Evolutionary conservation across 192 early-diverging fungal species (phyloP).

Genomic region (Entomortierella lignicola): DNA sequence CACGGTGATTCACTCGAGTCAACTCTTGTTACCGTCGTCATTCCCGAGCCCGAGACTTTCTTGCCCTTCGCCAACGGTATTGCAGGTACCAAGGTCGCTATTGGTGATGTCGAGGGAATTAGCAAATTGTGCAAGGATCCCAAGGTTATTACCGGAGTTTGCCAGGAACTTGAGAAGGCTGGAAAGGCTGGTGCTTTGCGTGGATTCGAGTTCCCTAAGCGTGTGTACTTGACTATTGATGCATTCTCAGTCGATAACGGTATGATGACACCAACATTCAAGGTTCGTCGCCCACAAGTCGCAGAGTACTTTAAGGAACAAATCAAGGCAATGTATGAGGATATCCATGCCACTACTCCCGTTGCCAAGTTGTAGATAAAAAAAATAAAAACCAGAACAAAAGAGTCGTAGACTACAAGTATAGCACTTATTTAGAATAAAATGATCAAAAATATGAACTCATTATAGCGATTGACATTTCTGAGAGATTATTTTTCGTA

Average conservation of each 20-base stretch:
- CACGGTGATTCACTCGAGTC: slow-evolving; percentile 63
- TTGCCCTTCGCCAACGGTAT: slow-evolving; percentile 58
- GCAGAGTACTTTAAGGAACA: slow-evolving; percentile 70
- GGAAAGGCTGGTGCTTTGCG: slow-evolving; percentile 61
- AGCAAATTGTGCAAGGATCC: slow-evolving; percentile 62
- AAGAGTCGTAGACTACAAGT: too few species aligned
- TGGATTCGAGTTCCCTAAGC: slow-evolving; percentile 85
- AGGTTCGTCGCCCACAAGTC: slow-evolving; percentile 86
- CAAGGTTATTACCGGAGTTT: slow-evolving; percentile 61
- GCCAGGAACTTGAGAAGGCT: slow-evolving; percentile 63
- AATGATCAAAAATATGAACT: too few species aligned
- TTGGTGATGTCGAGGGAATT: slow-evolving; percentile 52
- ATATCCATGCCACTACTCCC: slow-evolving; percentile 46
- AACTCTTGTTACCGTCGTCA: slow-evolving; percentile 61
- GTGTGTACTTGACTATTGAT: slow-evolving; percentile 75
- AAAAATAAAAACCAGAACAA: slow-evolving; percentile 6
- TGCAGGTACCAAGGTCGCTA: slow-evolving; percentile 25
- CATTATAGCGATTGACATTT: too few species aligned
- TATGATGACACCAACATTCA: slow-evolving; percentile 94
- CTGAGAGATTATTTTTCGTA: too few species aligned
- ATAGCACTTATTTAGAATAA: too few species aligned
- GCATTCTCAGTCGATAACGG: slow-evolving; percentile 84
- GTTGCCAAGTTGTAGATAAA: slow-evolving; percentile 57
- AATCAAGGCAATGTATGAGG: slow-evolving; percentile 77
- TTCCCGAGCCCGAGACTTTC: slow-evolving; percentile 67